Base-by-base conservation (phyloP, 2,329 filamentous ascomycete species). In the Monosporascus sp. region DNA sequence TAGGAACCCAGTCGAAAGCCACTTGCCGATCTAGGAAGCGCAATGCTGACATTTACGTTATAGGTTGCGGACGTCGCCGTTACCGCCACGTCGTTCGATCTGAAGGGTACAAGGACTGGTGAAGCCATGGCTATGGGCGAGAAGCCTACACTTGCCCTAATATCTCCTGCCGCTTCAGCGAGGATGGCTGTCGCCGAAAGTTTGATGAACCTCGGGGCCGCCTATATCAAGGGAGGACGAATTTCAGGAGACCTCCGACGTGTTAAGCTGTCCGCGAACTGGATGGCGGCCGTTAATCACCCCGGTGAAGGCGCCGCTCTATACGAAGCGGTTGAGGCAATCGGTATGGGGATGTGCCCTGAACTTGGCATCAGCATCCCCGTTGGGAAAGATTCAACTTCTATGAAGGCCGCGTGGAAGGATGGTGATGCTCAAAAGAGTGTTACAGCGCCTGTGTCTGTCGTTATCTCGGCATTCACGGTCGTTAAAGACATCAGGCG, bases 361-460 rank as follows among this genome's bases (percentile, higher is more conserved):
- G 80, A 88, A 62, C 79, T 97, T n/a, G 90, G 89, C 37, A 84
- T 99, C 56, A 90, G 88, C 53, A 97, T 99, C 55, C 94, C 94
- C 4, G 94, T 97, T 8, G 94, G 94, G 52, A 97, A 99, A 73
- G 94, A 99, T 70, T 97, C 93, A 0, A 96, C 95, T 72, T 97
- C 92, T 3, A 97, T 99, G 94, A 97, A 97, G 78, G 93, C 95
- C 64, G 90, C 90, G 52, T 97, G 94, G 94, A 88, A 84, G 65
- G 88, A 93, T 60, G 75, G 77, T 56, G 75, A 80, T 52, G 82
- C 77, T 31, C 81, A 83, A 15, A 94, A 89, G 74, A 92, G 92
- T 60, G 93, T 97, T 48, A 97, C 90, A 38, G 90, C 94, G 5
- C 94, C 94, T 1, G 83, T 97, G 62, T 96, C 93, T 1, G 80